phyloP scores from a whole-genome alignment of 1,284 basidiomycete genomes.

The Rhodotorula sp. region DNA sequence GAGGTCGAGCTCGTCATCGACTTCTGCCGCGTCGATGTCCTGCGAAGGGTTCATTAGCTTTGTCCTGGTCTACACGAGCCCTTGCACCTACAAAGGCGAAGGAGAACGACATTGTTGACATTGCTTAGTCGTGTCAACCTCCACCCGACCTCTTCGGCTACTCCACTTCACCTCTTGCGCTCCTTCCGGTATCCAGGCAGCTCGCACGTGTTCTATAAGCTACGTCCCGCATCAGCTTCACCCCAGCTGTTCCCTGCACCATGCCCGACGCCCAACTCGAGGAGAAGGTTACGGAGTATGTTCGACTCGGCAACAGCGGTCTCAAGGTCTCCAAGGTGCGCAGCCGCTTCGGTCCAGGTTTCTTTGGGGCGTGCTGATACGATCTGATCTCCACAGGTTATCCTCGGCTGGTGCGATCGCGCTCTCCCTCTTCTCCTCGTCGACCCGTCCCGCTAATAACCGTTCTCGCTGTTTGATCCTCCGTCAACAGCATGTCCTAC shows the following conservation, averaged over 20 bases:
- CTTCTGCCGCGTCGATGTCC: constrained; percentile 31
- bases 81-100: constrained; percentile 24
- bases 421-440: not conserved
- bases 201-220: not conserved
- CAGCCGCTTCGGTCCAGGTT: too few relatives aligned
- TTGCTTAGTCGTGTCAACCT: not conserved
- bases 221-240: too few relatives aligned
- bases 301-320: constrained; percentile 56
- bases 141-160: not conserved
- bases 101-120: constrained; percentile 25
- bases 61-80: not conserved
- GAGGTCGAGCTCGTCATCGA: constrained; percentile 38
- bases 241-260: too few relatives aligned
- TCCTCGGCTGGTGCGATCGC: constrained; percentile 1
- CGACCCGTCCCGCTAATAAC: not conserved
- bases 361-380: too few relatives aligned
- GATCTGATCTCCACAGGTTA: not conserved
- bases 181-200: not conserved
- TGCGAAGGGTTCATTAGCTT: not conserved
- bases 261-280: constrained; percentile 1
- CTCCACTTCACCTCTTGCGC: not conserved
- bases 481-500: constrained; percentile 54
- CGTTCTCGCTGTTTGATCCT: constrained; percentile 48
- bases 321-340: constrained; percentile 55
- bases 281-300: constrained; percentile 44